Percentiles rank a stretch among this genome's conserved stretches.
Evolutionary conservation across 1,139 yeast species (phyloP).

Genomic region (Chernovozyma aurita): DNA sequence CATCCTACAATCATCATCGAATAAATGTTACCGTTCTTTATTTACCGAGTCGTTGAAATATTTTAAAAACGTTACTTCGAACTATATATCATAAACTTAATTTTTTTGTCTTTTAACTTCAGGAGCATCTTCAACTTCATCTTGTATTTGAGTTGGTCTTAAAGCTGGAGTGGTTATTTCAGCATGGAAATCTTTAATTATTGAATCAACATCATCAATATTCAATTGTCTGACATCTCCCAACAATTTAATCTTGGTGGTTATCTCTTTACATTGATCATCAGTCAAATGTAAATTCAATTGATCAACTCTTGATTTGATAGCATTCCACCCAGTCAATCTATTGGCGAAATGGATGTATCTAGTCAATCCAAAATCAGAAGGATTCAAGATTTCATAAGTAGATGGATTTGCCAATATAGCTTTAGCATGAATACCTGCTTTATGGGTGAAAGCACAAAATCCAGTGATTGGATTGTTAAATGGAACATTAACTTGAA

Average conservation of each 20-base stretch:
- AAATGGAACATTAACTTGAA: slow-evolving; percentile 94
- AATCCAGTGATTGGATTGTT: slow-evolving; percentile 98
- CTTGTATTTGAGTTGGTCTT: slow-evolving; percentile 12
- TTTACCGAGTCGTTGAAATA: too few relatives aligned
- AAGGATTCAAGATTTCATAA: slow-evolving; percentile 91
- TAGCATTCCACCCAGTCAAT: slow-evolving; percentile 98
- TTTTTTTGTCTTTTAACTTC: slow-evolving; percentile 7
- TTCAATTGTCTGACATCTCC: slow-evolving; percentile 94
- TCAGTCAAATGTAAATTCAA: slow-evolving; percentile 86
- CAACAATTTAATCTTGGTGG: slow-evolving; percentile 84
- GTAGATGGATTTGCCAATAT: slow-evolving; percentile 97
- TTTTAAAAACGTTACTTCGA: too few relatives aligned
- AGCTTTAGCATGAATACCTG: slow-evolving; percentile 99
- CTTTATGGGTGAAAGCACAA: slow-evolving; percentile 99
- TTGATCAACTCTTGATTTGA: slow-evolving; percentile 96
- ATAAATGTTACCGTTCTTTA: too few relatives aligned
- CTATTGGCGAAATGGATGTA: slow-evolving; percentile 97
- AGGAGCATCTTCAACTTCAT: slow-evolving; percentile 4
- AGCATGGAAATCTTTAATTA: slow-evolving; percentile 90
- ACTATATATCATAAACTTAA: background rate
- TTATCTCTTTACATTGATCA: slow-evolving; percentile 92
- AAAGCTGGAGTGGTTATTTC: slow-evolving; percentile 38
- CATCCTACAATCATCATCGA: too few relatives aligned
- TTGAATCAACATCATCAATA: slow-evolving; percentile 96
- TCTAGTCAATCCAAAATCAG: slow-evolving; percentile 91